phyloP scores from a whole-genome alignment of 106 monocot species.

The Allium fistulosum region DNA sequence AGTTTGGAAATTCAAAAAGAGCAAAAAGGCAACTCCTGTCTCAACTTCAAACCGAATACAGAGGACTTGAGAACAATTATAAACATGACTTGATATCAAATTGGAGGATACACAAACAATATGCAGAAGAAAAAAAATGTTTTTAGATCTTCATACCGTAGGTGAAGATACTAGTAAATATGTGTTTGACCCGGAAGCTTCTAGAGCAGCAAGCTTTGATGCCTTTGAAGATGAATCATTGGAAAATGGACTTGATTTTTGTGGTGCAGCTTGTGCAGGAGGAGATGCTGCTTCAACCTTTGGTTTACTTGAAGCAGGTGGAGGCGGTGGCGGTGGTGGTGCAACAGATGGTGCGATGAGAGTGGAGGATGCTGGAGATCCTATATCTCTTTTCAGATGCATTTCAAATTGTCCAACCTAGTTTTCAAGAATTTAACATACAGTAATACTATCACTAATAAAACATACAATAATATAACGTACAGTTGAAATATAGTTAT shows the following conservation, averaged over 20 bases:
- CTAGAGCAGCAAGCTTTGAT: constrained; percentile 56
- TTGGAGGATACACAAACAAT: too few relatives aligned
- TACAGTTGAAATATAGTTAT: not conserved
- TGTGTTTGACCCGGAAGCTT: constrained; percentile 49
- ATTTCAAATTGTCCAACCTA: constrained; percentile 88
- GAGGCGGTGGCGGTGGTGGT: constrained; percentile 51
- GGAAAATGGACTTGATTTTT: constrained; percentile 35
- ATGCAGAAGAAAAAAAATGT: too few relatives aligned
- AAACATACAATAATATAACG: too few relatives aligned
- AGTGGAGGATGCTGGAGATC: constrained; percentile 17
- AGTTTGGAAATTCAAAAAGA: too few relatives aligned
- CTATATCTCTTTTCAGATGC: constrained; percentile 68
- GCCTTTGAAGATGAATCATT: constrained; percentile 40
- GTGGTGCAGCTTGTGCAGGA: constrained; percentile 25
- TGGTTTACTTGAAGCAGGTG: constrained; percentile 53
- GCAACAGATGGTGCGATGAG: constrained; percentile 23
- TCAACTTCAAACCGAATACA: too few relatives aligned
- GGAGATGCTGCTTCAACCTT: constrained; percentile 37
- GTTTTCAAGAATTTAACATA: not conserved
- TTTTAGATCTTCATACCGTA: constrained; percentile 31
- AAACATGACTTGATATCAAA: too few relatives aligned
- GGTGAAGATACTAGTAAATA: constrained; percentile 69
- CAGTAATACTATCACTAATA: too few relatives aligned
- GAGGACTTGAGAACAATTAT: too few relatives aligned
- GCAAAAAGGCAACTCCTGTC: too few relatives aligned